Percentiles rank a stretch among this genome's conserved stretches.
phyloP scores from a whole-genome alignment of 495 filamentous ascomycete genomes.

The Polyplosphaeria fusca region DNA sequence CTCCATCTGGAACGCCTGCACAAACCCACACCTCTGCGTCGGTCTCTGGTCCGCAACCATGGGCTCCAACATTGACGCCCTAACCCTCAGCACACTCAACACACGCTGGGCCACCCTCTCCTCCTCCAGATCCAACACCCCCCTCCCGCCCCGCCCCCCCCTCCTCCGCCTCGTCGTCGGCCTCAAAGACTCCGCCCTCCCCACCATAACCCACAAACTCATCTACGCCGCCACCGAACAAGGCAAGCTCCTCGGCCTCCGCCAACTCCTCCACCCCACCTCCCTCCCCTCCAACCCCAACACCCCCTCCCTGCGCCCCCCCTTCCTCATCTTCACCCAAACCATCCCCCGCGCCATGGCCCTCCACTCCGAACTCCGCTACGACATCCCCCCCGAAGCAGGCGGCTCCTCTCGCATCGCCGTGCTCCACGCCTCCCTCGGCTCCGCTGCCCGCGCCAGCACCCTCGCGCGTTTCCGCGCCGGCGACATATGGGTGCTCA shows the following conservation, averaged over 20 bases:
- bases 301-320: constrained; percentile 68
- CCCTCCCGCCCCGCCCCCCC: constrained; percentile 38
- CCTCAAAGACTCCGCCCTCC: constrained; percentile 89
- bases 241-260: constrained; percentile 87
- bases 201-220: constrained; percentile 84
- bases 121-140: constrained; percentile 3
- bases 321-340: constrained; percentile 92
- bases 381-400: constrained; percentile 86
- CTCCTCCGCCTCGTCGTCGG: constrained; percentile 86
- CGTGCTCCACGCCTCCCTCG: constrained; percentile 82
- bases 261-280: constrained; percentile 84
- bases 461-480: constrained; percentile 88
- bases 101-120: constrained; percentile 42
- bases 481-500: constrained; percentile 92
- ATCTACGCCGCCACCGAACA: constrained; percentile 88
- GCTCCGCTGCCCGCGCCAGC: constrained; percentile 66
- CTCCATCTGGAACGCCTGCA: constrained; percentile 76
- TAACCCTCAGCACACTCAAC: constrained; percentile 62
- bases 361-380: constrained; percentile 83
- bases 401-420: constrained; percentile 84
- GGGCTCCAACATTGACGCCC: constrained; percentile 82
- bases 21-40: constrained; percentile 61
- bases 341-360: constrained; percentile 86
- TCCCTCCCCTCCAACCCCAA: constrained; percentile 50
- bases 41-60: constrained; percentile 96